Evolutionary conservation across 73 alveolate genomes (phyloP), one percentile per base, ranked within the genome.

Genomic region (Effrenium voratum): DNA sequence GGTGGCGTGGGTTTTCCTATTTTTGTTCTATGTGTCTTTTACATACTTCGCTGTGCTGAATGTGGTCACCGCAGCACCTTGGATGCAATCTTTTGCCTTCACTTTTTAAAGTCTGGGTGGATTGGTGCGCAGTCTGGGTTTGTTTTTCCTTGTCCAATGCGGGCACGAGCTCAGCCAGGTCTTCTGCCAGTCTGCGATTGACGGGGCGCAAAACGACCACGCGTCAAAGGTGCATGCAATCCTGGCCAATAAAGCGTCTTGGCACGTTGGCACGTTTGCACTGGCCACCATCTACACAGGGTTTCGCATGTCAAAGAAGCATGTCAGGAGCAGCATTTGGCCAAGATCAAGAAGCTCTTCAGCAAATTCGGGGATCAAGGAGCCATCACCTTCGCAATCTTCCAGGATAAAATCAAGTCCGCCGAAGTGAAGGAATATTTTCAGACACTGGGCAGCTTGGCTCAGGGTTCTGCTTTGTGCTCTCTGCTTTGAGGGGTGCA

Each of bases 201-300:
- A 90, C 15, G 96, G 96, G 50, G 96, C 96, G 41, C 96, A 90
- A 41, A 90, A 90, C 86, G 96, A 90, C 57, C 96, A 90, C 50
- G 96, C 96, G 36, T 90, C 96, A 36, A 90, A 90, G 79, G 96
- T 90, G 73, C 96, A 90, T 68, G 85, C 96, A 34, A 68, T 90
- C 75, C 86, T 90, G 43, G 81, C 96, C 36, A 90, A 90, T 52
- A 90, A 90, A 52, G 96, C 57, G 66, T 30, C 30, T 13, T 34
- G n/a, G n/a, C n/a, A n/a, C n/a, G n/a, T n/a, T n/a, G n/a, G n/a
- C n/a, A n/a, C n/a, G n/a, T n/a, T n/a, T n/a, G n/a, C n/a, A n/a
- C n/a, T n/a, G n/a, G n/a, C n/a, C n/a, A n/a, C n/a, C n/a, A n/a
- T n/a, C n/a, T n/a, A n/a, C n/a, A n/a, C n/a, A n/a, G n/a, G n/a